phyloP scores from a whole-genome alignment of 75 land plant genomes.

The Gnetum montanum region DNA sequence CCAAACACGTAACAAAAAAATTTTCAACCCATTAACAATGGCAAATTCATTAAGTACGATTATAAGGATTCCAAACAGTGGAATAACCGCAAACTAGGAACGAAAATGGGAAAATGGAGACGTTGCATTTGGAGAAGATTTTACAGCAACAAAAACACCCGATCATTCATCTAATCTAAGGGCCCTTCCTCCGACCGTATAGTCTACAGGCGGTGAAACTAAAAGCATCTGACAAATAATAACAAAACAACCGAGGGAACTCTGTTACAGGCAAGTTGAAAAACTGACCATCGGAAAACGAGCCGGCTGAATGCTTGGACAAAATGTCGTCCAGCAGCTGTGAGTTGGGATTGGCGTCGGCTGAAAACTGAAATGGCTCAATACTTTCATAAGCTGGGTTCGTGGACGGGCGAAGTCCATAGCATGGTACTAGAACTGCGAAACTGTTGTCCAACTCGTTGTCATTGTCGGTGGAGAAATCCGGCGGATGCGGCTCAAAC shows the following conservation, averaged over 20 bases:
- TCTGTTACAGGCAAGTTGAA: neutral
- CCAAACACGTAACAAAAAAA: no score
- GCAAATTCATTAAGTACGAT: no score
- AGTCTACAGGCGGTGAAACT: no score
- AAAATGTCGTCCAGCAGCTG: conserved; percentile 23
- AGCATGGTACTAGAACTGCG: conserved; percentile 85
- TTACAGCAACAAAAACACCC: no score
- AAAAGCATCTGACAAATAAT: neutral
- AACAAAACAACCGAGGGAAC: neutral
- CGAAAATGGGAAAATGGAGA: neutral
- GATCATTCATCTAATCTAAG: no score
- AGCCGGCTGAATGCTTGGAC: conserved; percentile 15
- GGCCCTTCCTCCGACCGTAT: no score
- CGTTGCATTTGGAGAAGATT: neutral
- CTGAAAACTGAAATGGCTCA: conserved; percentile 5
- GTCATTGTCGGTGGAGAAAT: conserved; percentile 53
- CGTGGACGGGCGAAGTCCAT: conserved; percentile 17
- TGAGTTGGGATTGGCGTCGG: conserved; percentile 13
- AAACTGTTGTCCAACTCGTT: conserved; percentile 64
- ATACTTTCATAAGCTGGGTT: neutral
- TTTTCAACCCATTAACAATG: no score
- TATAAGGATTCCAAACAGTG: no score
- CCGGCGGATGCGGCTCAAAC: conserved; percentile 76
- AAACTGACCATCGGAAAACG: conserved; percentile 26
- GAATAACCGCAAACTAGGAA: no score